Conservation (phyloP, 805 yeast species). For the Candida maesae region DNA sequence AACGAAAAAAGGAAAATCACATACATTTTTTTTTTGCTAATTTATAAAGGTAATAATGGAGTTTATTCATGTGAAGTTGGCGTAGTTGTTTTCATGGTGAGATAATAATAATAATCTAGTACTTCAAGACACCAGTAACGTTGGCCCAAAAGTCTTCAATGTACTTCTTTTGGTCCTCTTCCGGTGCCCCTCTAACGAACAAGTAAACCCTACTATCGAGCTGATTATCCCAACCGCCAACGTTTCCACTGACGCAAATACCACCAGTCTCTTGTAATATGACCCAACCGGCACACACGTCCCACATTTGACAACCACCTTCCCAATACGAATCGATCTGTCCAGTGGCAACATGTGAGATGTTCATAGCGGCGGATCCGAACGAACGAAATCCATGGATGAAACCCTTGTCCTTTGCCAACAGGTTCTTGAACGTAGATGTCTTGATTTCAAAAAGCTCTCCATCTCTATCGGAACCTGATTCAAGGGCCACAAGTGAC, state of each 20-base stretch:
- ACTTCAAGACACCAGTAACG: conserved; percentile 42
- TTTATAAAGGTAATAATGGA: no score
- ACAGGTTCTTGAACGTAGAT: conserved; percentile 42
- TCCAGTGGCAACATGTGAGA: conserved; percentile 56
- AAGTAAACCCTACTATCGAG: conserved; percentile 51
- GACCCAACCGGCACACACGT: conserved; percentile 67
- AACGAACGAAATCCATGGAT: conserved; percentile 59
- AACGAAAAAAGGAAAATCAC: no score
- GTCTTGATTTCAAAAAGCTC: conserved; percentile 47
- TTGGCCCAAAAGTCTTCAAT: conserved; percentile 49
- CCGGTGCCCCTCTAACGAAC: conserved; percentile 50
- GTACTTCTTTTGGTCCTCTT: conserved; percentile 40
- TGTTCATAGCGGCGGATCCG: conserved; percentile 65
- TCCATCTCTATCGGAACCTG: conserved; percentile 58
- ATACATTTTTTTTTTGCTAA: no score
- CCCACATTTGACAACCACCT: conserved; percentile 70
- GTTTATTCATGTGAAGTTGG: no score
- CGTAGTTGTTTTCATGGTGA: no score
- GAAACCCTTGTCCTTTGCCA: conserved; percentile 48
- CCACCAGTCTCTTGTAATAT: conserved; percentile 60
- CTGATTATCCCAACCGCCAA: conserved; percentile 44
- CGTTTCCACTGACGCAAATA: conserved; percentile 48
- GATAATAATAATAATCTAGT: conserved; percentile 18
- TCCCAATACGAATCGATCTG: conserved; percentile 62
- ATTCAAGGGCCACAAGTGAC: conserved; percentile 54